These are phyloP conservation scores for Hygrocybe punicea DNA, from an alignment of 768 basidiomycete species.

Conservation along the genomic window DNA sequence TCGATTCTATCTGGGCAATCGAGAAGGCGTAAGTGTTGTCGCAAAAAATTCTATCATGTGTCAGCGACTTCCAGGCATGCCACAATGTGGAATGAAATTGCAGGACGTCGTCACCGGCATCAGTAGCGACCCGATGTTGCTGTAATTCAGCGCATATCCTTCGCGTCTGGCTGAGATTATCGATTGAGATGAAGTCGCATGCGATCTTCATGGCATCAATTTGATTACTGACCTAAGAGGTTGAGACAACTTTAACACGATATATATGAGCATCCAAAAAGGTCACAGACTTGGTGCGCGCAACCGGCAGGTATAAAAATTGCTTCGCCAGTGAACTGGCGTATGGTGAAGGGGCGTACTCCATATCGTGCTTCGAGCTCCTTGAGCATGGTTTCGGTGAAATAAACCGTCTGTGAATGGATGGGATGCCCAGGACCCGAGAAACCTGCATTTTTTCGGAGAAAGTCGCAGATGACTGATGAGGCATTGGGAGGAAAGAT, in stretches of 20 bases:
- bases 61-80: conserved; percentile 6
- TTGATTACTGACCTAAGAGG: conserved; percentile 5
- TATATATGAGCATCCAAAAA: neutral
- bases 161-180: neutral
- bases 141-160: neutral
- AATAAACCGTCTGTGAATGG: conserved; percentile 1
- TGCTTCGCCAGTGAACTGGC: conserved; percentile 68
- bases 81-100: neutral
- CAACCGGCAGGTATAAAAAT: conserved; percentile 76
- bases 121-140: neutral
- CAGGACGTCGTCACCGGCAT: neutral
- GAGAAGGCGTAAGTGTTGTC: neutral
- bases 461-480: conserved; percentile 51
- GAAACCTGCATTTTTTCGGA: conserved; percentile 26
- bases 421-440: neutral
- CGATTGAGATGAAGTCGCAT: conserved; percentile 3
- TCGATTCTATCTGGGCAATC: neutral
- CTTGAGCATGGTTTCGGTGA: conserved; percentile 41
- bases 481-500: conserved; percentile 61
- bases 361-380: conserved; percentile 52
- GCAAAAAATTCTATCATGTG: neutral
- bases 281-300: conserved; percentile 52
- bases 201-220: conserved; percentile 7
- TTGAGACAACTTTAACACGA: neutral
- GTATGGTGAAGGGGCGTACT: conserved; percentile 58